Evolutionary conservation across 2,329 filamentous ascomycete species (phyloP), one percentile per base, ranked within the genome.

Genomic region (Sporothrix humicola): DNA sequence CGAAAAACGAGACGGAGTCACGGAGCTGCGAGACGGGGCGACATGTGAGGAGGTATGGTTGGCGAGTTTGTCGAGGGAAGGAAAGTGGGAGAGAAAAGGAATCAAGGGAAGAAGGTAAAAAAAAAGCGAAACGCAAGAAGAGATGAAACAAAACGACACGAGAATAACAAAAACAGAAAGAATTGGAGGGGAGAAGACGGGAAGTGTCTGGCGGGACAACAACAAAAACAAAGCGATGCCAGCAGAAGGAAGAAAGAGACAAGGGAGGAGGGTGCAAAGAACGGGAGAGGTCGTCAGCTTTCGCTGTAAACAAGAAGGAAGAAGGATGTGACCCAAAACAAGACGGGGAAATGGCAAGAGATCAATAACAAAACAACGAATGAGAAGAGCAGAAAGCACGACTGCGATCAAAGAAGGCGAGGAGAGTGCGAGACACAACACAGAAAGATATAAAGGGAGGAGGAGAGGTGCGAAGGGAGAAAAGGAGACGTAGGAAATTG

Each of bases 261-360:
- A 42, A 63, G 56, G 42, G 20, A 63, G 48, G 26, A 44, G 48
- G 26, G 20, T 17, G 15, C 37, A 72, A 56, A 13, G 37, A 13
- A 9, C 23, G 17, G 26, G 37, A 23, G 23, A 66, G 50, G 65
- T 56, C 59, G 61, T 73, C 68, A 59, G 56, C 65, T 73, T 68
- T 54, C 56, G 26, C 66, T 46, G 72, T 73, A 63, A 73, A 73
- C 68, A 73, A 69, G 72, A 69, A 71, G 69, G 72, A 69, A 71
- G 69, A 63, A 71, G 61, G 69, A 63, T 63, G 69, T 37, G 59
- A 52, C 61, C 61, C 31, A 52, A 63, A 69, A 65, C 66, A 71
- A 66, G n/a, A 59, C 42, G 20, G 65, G 17, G 59, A 50, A 44
- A 44, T 50, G 58, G 69, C 6, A 44, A 44, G 10, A 65, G 56